Evolutionary conservation across 139 green algal genomes (phyloP).

Genomic region (Chlamydomonas schloesseri): DNA sequence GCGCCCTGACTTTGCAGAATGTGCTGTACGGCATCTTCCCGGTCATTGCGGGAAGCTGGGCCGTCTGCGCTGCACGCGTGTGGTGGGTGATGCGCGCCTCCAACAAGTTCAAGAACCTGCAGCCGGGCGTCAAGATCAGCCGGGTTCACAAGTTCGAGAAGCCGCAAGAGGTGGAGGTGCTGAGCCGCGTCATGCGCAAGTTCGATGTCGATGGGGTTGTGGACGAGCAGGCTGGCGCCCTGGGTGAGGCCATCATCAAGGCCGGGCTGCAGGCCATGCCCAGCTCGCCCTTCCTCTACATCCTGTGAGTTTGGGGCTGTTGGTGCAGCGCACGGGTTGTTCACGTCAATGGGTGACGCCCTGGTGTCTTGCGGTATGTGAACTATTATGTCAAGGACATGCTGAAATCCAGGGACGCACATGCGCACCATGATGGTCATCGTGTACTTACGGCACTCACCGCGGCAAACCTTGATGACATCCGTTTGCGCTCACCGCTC

Average conservation of each 20-base stretch:
- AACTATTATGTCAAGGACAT: no score
- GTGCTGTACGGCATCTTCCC: neutral
- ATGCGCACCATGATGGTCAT: no score
- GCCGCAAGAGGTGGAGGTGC: neutral
- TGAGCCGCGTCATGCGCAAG: conserved; percentile 18
- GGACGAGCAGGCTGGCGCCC: neutral
- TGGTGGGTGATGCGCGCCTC: neutral
- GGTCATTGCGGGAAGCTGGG: neutral
- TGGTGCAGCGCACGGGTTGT: no score
- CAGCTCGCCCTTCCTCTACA: conserved; percentile 33
- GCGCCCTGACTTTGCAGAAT: no score
- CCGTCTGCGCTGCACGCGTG: neutral
- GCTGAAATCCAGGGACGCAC: no score
- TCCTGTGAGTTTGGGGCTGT: conserved; percentile 24
- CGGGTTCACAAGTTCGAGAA: neutral
- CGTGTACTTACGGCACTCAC: no score
- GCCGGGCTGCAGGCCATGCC: conserved; percentile 47
- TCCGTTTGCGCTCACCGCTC: no score
- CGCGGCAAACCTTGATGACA: no score
- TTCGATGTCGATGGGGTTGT: conserved; percentile 44
- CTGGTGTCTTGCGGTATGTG: no score
- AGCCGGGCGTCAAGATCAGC: neutral
- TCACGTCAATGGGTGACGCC: no score
- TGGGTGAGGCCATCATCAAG: conserved; percentile 46
- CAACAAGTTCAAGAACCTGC: neutral